phyloP scores from a whole-genome alignment of 768 basidiomycete species.

The Phaeolepiota aurea region DNA sequence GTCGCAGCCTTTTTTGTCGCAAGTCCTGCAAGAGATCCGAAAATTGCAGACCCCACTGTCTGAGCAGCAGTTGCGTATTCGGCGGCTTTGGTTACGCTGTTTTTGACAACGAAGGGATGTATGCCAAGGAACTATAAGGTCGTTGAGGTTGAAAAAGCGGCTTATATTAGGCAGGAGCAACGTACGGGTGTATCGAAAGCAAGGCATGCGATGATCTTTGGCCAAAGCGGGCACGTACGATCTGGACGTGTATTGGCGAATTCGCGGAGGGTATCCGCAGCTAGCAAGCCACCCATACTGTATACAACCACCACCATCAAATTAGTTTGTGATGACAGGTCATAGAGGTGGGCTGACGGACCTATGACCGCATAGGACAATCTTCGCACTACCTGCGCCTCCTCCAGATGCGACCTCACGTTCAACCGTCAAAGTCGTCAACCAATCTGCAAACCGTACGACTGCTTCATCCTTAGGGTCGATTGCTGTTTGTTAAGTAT shows the following conservation, averaged over 20 bases:
- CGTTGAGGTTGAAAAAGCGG: too few species aligned
- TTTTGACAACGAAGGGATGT: constrained; percentile 80
- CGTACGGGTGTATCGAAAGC: constrained; percentile 89
- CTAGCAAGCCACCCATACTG: constrained; percentile 91
- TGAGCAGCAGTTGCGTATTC: constrained; percentile 62
- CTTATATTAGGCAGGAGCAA: constrained; percentile 3
- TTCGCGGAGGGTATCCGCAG: constrained; percentile 74
- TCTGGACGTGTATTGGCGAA: constrained; percentile 65
- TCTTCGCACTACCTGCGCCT: constrained; percentile 72
- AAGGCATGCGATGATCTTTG: constrained; percentile 74
- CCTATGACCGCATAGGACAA: constrained; percentile 91
- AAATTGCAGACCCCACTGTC: constrained; percentile 51
- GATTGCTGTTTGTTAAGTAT: not conserved
- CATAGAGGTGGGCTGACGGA: constrained; percentile 15
- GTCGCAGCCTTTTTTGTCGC: constrained; percentile 32
- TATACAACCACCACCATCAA: too few species aligned
- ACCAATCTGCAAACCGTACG: constrained; percentile 85
- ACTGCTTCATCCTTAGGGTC: constrained; percentile 57
- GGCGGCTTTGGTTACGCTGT: constrained; percentile 66
- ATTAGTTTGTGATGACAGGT: not conserved
- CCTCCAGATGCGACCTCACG: constrained; percentile 68
- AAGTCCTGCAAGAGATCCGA: constrained; percentile 48
- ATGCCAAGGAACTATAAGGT: constrained; percentile 74
- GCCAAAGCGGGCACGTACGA: constrained; percentile 68
- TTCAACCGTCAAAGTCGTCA: constrained; percentile 82